Evolutionary conservation across 83 land plant genomes (phyloP).

Genomic region (Diphasiastrum complanatum): DNA sequence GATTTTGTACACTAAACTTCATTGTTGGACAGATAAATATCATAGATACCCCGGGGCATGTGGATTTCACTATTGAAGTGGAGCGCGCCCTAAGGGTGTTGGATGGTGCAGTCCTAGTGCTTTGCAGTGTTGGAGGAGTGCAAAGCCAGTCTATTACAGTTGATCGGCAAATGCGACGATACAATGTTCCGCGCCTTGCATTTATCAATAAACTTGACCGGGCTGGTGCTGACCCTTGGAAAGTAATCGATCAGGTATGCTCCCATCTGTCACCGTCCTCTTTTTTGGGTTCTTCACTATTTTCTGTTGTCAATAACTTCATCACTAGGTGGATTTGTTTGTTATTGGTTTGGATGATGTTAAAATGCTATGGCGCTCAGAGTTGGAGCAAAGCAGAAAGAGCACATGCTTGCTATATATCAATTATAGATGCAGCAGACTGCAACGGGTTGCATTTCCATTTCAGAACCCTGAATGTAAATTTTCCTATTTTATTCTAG

Average conservation of each 20-base stretch:
- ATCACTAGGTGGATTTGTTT: background rate
- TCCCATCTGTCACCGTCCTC: background rate
- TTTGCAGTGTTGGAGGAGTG: slow-evolving; percentile 98
- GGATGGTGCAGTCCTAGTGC: slow-evolving; percentile 98
- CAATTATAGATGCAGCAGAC: no score
- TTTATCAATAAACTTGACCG: slow-evolving; percentile 96
- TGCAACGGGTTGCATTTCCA: no score
- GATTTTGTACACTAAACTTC: background rate
- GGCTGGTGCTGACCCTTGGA: slow-evolving; percentile 99
- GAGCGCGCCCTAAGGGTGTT: slow-evolving; percentile 97
- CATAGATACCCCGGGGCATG: slow-evolving; percentile 99
- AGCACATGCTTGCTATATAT: no score
- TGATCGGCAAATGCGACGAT: slow-evolving; percentile 95
- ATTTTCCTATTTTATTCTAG: no score
- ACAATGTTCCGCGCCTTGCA: slow-evolving; percentile 91
- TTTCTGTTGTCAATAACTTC: background rate
- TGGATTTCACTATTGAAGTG: slow-evolving; percentile 99
- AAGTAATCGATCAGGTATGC: slow-evolving; percentile 86
- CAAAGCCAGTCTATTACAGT: slow-evolving; percentile 99
- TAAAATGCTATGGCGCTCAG: no score
- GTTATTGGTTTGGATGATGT: background rate
- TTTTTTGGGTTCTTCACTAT: background rate
- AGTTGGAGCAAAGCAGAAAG: no score
- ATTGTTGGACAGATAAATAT: slow-evolving; percentile 66
- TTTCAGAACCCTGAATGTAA: no score